Evolutionary conservation across 2,329 filamentous ascomycete genomes (phyloP), one percentile per base, ranked within the genome.

Genomic region (Neoarthrinium moseri): DNA sequence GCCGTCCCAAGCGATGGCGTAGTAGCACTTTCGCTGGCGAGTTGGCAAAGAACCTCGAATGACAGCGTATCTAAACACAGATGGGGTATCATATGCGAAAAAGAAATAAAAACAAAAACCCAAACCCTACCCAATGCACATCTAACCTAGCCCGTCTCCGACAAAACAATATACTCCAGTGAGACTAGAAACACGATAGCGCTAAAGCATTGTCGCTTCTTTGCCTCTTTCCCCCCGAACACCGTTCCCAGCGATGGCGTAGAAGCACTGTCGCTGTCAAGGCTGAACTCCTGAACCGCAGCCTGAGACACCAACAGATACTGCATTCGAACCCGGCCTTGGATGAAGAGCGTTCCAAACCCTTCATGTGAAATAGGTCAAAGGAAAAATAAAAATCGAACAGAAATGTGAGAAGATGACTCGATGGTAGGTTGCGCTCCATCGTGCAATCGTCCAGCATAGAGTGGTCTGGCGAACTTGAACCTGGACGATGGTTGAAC

Each of bases 1-100:
- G 66, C 69, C 69, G 61, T 63, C 70, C 69, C 68, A 64, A 65
- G 66, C 67, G 62, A 72, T 74, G 70, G 69, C 69, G 71, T 65
- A 70, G 55, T 53, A 66, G 65, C 70, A 75, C 68, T 74, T 60
- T 72, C 66, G 63, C 64, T 59, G 62, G 63, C 65, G 62, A 66
- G 59, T 52, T 54, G 35, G 57, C 46, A 49, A 49, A 51, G 20
- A 51, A 53, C 48, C 60, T 66, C 65, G 65, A 67, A 66, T 63
- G 70, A 75, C 70, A 73, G 72, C 72, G 70, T 73, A 76, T 75
- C 60, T 61, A 72, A 74, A 76, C 69, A 73, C 70, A 64, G 56
- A 71, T 75, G 71, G 73, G 74, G 74, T 77, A 77, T 77, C 74
- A 73, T 74, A 66, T 62, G 62, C 63, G 59, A 60, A 42, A 38